Evolutionary conservation across 768 basidiomycete species (phyloP).

Genomic region (Panaeolus cyanescens): DNA sequence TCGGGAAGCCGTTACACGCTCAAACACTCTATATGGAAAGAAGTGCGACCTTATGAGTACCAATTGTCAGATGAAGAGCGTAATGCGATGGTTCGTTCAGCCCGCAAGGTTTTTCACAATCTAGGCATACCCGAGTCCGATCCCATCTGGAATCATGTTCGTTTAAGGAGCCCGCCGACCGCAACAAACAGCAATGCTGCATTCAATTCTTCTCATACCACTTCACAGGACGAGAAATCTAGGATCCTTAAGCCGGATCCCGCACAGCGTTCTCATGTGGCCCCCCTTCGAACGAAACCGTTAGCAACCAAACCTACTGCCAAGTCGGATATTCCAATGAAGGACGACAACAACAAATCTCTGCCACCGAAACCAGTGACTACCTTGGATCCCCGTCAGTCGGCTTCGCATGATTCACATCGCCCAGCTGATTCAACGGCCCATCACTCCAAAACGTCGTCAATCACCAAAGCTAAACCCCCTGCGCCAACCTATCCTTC

Average conservation of each 20-base stretch:
- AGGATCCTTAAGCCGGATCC: background rate
- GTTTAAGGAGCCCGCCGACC: constrained; percentile 23
- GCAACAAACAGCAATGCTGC: constrained; percentile 8
- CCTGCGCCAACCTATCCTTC: background rate
- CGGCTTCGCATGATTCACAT: background rate
- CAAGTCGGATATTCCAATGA: constrained; percentile 44
- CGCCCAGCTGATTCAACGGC: background rate
- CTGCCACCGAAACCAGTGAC: background rate
- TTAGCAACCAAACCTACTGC: constrained; percentile 32
- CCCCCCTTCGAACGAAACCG: constrained; percentile 29
- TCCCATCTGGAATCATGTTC: constrained; percentile 61
- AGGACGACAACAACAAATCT: constrained; percentile 46
- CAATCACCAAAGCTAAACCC: background rate
- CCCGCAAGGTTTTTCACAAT: constrained; percentile 45
- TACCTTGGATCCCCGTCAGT: background rate
- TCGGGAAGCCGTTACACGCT: constrained; percentile 49
- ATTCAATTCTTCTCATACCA: background rate
- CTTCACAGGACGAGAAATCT: background rate
- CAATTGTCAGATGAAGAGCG: constrained; percentile 50
- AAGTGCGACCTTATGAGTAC: constrained; percentile 73
- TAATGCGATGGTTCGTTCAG: constrained; percentile 50
- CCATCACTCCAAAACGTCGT: constrained; percentile 1
- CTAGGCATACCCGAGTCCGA: constrained; percentile 62
- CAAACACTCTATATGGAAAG: constrained; percentile 59
- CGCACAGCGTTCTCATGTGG: constrained; percentile 41